Evolutionary conservation across 345 rosid species (phyloP), one percentile per base, ranked within the genome.

Genomic region (Atalantia buxifolia): DNA sequence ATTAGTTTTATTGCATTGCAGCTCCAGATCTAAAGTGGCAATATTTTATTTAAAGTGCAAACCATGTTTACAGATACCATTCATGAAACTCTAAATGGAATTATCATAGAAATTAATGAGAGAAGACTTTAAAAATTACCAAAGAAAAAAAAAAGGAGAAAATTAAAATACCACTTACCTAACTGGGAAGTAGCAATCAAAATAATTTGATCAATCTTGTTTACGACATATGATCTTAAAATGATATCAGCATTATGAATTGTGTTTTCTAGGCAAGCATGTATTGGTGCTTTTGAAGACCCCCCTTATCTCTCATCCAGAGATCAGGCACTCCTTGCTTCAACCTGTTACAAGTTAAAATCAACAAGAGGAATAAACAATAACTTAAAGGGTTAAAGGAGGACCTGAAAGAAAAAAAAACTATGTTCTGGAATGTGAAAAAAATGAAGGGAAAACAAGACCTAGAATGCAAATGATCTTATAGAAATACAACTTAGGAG

Each of bases 221-320:
- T 96, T 69, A 96, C 80, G 0, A 75, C 98, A 67, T 96, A 94
- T 13, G 18, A 19, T n/a, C 91, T 90, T 78, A 92, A 85, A 75
- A 98, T 96, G 81, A 96, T 89, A 83, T 96, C 98, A 71, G 98
- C 99, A 75, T 96, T 92, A 76, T 94, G 99, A 10, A 89, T 92
- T 85, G 92, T 85, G 86, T 94, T 94, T 86, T 96, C 94, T 28
- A 98, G 89, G 77, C 98, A 96, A 42, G 50, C 50, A 3, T 3
- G 50, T 3, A 45, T 13, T 45, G 50, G 50, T 45, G 5, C 1
- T 13, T 1, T 45, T 13, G 50, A 45, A 13, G 50, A 45, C 18
- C 10, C 21, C 1, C 57, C n/a, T 18, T 18, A 53, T 96, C 98
- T 80, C 90, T 96, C 89, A 91, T 94, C 88, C 98, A 89, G 90